phyloP scores from a whole-genome alignment of 164 flowering plant genomes.

The Tetrastigma voinierianum region DNA sequence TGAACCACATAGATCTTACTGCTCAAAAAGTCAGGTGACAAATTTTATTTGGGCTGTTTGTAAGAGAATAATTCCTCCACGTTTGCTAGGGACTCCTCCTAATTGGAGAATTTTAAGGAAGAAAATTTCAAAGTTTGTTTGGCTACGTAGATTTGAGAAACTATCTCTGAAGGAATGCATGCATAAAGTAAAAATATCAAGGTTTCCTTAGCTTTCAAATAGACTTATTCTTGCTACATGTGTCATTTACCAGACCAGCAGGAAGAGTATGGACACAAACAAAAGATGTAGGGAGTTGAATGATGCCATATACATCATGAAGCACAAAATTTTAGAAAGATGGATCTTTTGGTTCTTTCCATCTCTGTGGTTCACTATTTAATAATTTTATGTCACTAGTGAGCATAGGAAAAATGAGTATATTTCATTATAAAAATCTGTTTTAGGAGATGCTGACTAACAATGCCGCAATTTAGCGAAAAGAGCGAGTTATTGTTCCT shows the following conservation, averaged over 20 bases:
- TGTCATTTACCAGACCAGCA: background rate
- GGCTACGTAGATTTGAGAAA: slow-evolving; percentile 71
- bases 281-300: slow-evolving; percentile 9
- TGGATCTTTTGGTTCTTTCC: slow-evolving; percentile 90
- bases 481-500: slow-evolving; percentile 31
- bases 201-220: slow-evolving; percentile 42
- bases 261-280: slow-evolving; percentile 1
- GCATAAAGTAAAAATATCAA: slow-evolving; percentile 54
- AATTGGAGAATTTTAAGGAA: slow-evolving; percentile 68
- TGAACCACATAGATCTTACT: slow-evolving; percentile 31
- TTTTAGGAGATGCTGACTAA: slow-evolving; percentile 56
- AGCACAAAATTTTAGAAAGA: slow-evolving; percentile 37
- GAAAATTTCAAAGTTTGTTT: slow-evolving; percentile 69
- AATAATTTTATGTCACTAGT: slow-evolving; percentile 87
- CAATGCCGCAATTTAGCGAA: slow-evolving; percentile 31
- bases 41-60: slow-evolving; percentile 92
- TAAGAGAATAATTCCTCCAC: slow-evolving; percentile 70
- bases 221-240: slow-evolving; percentile 19
- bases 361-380: slow-evolving; percentile 38
- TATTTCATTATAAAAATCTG: slow-evolving; percentile 64
- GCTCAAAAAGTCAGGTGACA: slow-evolving; percentile 63
- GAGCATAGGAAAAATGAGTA: slow-evolving; percentile 60
- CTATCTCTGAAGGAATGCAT: slow-evolving; percentile 66
- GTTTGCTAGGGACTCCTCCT: slow-evolving; percentile 60
- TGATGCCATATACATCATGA: slow-evolving; percentile 18